Percentiles rank a stretch among this genome's conserved stretches.
Conservation (phyloP, 805 yeast genomes). For the Schizosaccharomyces cryophilus region DNA sequence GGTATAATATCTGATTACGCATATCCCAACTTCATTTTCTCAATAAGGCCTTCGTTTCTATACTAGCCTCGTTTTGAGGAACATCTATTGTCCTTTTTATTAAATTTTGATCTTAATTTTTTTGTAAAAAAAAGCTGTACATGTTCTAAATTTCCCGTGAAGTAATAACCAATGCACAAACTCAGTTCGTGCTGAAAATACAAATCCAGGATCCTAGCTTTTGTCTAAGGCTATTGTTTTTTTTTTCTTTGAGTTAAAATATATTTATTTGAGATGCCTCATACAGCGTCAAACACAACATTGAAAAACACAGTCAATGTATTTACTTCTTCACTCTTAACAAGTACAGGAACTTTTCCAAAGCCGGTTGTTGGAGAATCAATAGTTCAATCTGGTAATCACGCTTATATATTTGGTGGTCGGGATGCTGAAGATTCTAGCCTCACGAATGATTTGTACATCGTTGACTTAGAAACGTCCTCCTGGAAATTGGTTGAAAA, state of each 20-base stretch:
- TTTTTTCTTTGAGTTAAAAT: background rate
- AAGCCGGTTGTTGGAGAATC: constrained; percentile 1
- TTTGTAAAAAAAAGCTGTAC: too few species aligned
- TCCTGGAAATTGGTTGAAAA: background rate
- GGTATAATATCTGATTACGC: too few species aligned
- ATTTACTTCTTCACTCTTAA: background rate
- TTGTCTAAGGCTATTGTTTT: background rate
- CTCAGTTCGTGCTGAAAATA: too few species aligned
- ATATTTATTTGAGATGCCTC: background rate
- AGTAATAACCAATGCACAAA: too few species aligned
- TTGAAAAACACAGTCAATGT: background rate
- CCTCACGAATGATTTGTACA: background rate
- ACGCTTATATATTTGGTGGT: constrained; percentile 1
- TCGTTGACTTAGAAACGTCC: background rate
- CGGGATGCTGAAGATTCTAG: background rate
- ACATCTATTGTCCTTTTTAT: too few species aligned
- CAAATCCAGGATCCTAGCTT: too few species aligned
- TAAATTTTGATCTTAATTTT: too few species aligned
- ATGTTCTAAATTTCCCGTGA: too few species aligned
- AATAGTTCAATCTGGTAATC: background rate
- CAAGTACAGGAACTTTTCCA: background rate
- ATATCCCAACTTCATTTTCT: too few species aligned
- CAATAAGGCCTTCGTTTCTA: too few species aligned
- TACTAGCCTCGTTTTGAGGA: too few species aligned
- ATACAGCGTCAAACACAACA: background rate